These are phyloP conservation scores for Didymella keratinophila DNA, from an alignment of 2,329 filamentous ascomycete genomes.

Conservation along the genomic window DNA sequence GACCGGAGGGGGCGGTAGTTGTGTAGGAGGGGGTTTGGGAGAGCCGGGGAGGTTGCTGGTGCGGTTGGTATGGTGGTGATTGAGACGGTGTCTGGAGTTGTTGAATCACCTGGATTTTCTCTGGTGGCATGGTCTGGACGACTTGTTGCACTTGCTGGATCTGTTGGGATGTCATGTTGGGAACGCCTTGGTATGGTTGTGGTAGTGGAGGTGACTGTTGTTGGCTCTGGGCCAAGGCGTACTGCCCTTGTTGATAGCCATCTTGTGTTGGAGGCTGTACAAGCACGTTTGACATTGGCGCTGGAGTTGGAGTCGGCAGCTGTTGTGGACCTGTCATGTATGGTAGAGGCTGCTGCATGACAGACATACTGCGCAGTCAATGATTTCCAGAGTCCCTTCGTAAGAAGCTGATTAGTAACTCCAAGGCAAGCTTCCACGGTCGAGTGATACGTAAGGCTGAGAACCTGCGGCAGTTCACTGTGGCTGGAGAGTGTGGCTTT, in stretches of 20 bases:
- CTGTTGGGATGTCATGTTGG: neutral
- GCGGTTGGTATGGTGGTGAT: neutral
- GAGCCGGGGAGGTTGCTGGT: neutral
- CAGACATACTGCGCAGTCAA: neutral
- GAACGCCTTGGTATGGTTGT: neutral
- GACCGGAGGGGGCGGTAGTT: neutral
- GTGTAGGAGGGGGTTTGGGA: neutral
- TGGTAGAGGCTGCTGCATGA: neutral
- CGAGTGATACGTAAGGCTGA: constrained; percentile 11
- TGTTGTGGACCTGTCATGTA: neutral
- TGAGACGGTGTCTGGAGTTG: neutral
- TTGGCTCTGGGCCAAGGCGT: neutral
- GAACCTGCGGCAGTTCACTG: constrained; percentile 10
- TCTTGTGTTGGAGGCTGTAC: neutral
- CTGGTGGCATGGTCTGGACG: neutral
- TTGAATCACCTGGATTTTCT: neutral
- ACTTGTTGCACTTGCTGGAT: neutral
- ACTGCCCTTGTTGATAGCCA: neutral
- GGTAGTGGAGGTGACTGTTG: neutral
- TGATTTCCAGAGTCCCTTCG: neutral
- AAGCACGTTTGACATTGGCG: neutral
- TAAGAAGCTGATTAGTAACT: neutral
- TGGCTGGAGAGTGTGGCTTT: constrained; percentile 22
- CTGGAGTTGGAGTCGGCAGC: neutral
- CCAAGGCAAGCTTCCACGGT: too few species aligned